A percentile compares a stretch with the other conserved stretches of the same genome.
These are phyloP conservation scores for Ophiostoma angusticollis DNA, from an alignment of 2,329 filamentous ascomycete species.

Conservation along the genomic window DNA sequence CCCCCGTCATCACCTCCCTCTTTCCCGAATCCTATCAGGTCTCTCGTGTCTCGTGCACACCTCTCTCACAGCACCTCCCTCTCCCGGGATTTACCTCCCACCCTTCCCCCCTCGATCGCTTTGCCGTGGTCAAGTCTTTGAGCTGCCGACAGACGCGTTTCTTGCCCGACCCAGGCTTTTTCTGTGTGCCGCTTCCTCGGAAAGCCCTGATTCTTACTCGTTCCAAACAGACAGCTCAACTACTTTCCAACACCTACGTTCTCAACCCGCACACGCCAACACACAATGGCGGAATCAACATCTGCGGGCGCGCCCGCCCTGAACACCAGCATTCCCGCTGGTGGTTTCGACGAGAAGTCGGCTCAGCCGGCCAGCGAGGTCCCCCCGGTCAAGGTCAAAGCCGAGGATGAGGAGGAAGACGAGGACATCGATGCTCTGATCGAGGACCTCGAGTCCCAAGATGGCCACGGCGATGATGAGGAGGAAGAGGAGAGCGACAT, in stretches of 20 bases:
- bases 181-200: not conserved
- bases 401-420: slow-evolving; percentile 54
- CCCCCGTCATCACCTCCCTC: slow-evolving; percentile 3
- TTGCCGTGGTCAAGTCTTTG: slow-evolving; percentile 7
- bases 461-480: slow-evolving; percentile 54
- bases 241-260: slow-evolving; percentile 9
- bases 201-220: slow-evolving; percentile 7
- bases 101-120: slow-evolving; percentile 2
- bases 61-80: not conserved
- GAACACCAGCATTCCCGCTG: slow-evolving; percentile 51
- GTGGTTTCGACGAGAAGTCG: slow-evolving; percentile 52
- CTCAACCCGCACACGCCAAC: slow-evolving; percentile 20
- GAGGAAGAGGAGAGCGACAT: slow-evolving; percentile 34
- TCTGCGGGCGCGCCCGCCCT: slow-evolving; percentile 42
- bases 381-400: slow-evolving; percentile 28
- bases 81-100: slow-evolving; percentile 4
- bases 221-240: slow-evolving; percentile 10
- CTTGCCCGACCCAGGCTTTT: not conserved
- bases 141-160: slow-evolving; percentile 11
- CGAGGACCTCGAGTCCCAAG: slow-evolving; percentile 72
- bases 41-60: slow-evolving; percentile 8
- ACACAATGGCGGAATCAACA: slow-evolving; percentile 42
- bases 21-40: slow-evolving; percentile 2
- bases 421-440: slow-evolving; percentile 81
- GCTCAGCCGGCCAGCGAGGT: slow-evolving; percentile 12